phyloP scores from a whole-genome alignment of 108 stramenopile species.

The Cyclotella kingstonii region DNA sequence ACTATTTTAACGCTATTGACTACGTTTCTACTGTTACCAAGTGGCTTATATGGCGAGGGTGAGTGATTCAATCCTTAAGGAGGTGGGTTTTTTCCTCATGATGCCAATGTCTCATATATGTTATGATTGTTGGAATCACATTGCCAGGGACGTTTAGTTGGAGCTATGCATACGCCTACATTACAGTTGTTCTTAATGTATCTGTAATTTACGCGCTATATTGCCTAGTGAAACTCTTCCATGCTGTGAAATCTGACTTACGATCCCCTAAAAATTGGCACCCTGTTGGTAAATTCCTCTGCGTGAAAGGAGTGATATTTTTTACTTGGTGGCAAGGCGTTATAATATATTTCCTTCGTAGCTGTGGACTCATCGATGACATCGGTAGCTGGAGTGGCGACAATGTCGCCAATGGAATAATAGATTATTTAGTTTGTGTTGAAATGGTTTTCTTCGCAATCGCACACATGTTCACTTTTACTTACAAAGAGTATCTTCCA shows the following conservation, averaged over 20 bases:
- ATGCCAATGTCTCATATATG: background rate
- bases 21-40: conserved; percentile 64
- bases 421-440: conserved; percentile 92
- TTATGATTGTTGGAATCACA: background rate
- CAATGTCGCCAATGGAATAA: conserved; percentile 88
- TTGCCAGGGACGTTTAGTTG: conserved; percentile 54
- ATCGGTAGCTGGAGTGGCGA: conserved; percentile 83
- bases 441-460: conserved; percentile 94
- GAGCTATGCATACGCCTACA: conserved; percentile 72
- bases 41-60: conserved; percentile 79
- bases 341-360: conserved; percentile 71
- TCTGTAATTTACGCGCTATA: conserved; percentile 92
- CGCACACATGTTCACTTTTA: conserved; percentile 88
- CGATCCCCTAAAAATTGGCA: conserved; percentile 78
- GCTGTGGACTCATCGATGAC: conserved; percentile 72
- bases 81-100: background rate
- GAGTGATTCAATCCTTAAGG: background rate
- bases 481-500: conserved; percentile 89
- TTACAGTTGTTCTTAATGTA: conserved; percentile 73
- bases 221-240: conserved; percentile 90
- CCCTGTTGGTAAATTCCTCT: conserved; percentile 94
- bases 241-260: conserved; percentile 77
- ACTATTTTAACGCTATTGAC: conserved; percentile 61
- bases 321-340: conserved; percentile 97
- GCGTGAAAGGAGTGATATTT: conserved; percentile 97